These are phyloP conservation scores for Populus deltoides DNA, from an alignment of 345 rosid species.

Conservation along the genomic window DNA sequence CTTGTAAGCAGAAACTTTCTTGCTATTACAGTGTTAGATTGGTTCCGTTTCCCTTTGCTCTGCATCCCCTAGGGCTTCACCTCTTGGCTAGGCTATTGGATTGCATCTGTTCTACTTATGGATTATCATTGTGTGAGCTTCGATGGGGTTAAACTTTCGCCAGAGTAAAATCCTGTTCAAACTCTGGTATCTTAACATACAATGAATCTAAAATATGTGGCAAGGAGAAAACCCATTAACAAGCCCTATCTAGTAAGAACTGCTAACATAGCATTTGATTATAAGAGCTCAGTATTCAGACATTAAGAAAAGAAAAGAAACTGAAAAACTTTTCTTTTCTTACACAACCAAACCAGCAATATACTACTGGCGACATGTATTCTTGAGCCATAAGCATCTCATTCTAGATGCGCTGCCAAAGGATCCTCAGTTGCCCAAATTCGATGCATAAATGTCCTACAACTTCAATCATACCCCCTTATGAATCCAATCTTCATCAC, in stretches of 20 bases:
- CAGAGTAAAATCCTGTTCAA: neutral
- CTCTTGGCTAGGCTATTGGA: no score
- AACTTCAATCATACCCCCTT: neutral
- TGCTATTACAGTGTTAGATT: no score
- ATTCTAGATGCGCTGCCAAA: constrained; percentile 35
- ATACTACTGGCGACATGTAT: neutral
- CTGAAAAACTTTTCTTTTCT: neutral
- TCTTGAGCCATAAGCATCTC: neutral
- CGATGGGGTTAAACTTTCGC: neutral
- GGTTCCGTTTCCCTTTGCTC: no score
- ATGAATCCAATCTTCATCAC: constrained; percentile 9
- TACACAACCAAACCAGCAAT: neutral
- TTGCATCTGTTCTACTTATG: no score
- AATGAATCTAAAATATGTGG: no score
- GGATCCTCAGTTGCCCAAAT: constrained; percentile 46
- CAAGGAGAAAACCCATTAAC: neutral
- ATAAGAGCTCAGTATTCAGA: neutral
- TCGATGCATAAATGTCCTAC: neutral
- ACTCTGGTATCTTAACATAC: neutral
- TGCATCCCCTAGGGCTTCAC: no score
- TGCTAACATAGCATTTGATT: neutral
- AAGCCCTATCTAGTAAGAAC: neutral
- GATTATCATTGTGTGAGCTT: neutral
- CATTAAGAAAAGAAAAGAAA: neutral
- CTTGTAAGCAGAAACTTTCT: no score